Base-by-base conservation (phyloP, 2,329 filamentous ascomycete genomes). In the Venturia nashicola region DNA sequence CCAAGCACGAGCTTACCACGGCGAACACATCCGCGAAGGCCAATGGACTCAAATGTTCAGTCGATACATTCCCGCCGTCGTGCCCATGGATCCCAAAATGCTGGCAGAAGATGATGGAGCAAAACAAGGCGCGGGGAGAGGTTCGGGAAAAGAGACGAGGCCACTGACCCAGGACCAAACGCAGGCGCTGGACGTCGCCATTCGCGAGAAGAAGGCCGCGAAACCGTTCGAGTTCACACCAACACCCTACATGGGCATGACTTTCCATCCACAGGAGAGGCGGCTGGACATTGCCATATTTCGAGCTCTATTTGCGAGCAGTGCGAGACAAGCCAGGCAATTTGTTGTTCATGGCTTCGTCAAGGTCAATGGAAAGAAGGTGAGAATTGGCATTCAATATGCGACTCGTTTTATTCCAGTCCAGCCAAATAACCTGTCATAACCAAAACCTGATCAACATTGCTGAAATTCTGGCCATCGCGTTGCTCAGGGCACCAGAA, bases 191-290 rank as follows among this genome's bases (percentile, higher is more conserved):
- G 34, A 39, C 20, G 61, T 66, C 39, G 67, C 48, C 16, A 42
- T 59, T 44, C 40, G 72, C 73, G n/a, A 71, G 74, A 51, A 60
- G 69, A 46, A 67, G 62, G 64, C 44, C 40, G 7, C 60, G 43
- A 63, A 65, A 61, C 71, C 72, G 57, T 27, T 64, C 61, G 61
- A 68, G 71, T 44, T 67, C 76, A 44, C 80, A 16, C 34, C 80
- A 72, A 95, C 89, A 40, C 94, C 94, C 8, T 97, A 96, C 73
- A 95, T 96, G 87, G 87, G 93, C 73, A 97, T 97, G 93, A 87
- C 89, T 2, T 99, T 90, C 78, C 90, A 90, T 65, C 94, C 94
- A 6, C 80, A 95, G 72, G 94, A 99, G 78, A 83, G 94, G 74
- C 84, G 94, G 70, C 77, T 99, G 66, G 94, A 99, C 73, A 91